Conservation (phyloP, 1,139 yeast genomes). For the Geotrichum carabidarum region DNA sequence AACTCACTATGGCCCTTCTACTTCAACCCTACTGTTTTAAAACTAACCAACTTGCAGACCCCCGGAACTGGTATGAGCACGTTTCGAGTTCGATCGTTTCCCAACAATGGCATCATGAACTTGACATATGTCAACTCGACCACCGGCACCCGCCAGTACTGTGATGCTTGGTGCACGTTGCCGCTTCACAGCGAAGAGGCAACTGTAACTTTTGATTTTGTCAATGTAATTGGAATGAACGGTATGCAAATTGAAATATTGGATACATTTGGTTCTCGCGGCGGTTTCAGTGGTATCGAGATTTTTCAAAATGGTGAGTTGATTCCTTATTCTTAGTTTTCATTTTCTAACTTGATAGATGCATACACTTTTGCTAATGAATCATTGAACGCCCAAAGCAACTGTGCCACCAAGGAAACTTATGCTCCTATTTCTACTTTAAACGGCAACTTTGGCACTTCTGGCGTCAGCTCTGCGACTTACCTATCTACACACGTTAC, state of each 20-base stretch:
- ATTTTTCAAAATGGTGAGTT: constrained; percentile 54
- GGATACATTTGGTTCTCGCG: constrained; percentile 64
- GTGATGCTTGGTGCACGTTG: constrained; percentile 88
- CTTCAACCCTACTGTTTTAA: constrained; percentile 64
- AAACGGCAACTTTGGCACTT: constrained; percentile 23
- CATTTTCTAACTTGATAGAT: constrained; percentile 20
- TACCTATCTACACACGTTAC: constrained; percentile 40
- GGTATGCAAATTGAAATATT: constrained; percentile 61
- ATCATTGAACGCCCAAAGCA: constrained; percentile 59
- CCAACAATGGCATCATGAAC: constrained; percentile 88
- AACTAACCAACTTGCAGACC: constrained; percentile 55
- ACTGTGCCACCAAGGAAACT: constrained; percentile 21
- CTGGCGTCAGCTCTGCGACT: constrained; percentile 26
- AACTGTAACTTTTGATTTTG: constrained; percentile 79
- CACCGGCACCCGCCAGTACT: constrained; percentile 44
- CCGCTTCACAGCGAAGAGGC: constrained; percentile 43
- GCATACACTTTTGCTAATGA: constrained; percentile 70
- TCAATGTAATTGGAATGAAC: constrained; percentile 59
- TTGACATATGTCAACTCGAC: constrained; percentile 75
- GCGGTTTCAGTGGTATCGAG: constrained; percentile 69
- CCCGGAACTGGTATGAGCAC: constrained; percentile 52
- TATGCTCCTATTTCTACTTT: constrained; percentile 29
- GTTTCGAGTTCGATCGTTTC: constrained; percentile 71
- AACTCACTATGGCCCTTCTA: constrained; percentile 55
- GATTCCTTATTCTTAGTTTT: neutral